These are phyloP conservation scores for Coffea canephora DNA, from an alignment of 257 asterid species.

Conservation along the genomic window DNA sequence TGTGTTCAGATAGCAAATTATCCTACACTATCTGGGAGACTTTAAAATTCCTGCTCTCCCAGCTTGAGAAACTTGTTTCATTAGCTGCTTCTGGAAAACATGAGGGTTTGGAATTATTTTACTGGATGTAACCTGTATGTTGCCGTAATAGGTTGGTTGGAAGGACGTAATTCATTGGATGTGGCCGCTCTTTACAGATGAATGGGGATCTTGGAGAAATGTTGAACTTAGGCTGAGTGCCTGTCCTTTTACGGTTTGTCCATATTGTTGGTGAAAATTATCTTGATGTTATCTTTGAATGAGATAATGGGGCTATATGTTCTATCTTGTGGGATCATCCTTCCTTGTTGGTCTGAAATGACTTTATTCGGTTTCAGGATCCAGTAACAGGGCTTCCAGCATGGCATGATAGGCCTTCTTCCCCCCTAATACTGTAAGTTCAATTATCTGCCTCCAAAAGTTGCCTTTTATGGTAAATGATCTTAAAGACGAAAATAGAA, in stretches of 20 bases:
- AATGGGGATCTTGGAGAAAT: slow-evolving; percentile 95
- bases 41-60: neutral
- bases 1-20: neutral
- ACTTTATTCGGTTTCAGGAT: slow-evolving; percentile 61
- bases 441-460: slow-evolving; percentile 17
- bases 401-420: slow-evolving; percentile 80
- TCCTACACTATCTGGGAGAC: neutral
- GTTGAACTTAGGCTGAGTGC: slow-evolving; percentile 70
- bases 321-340: slow-evolving; percentile 15
- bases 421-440: slow-evolving; percentile 83
- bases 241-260: slow-evolving; percentile 82
- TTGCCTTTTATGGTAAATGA: slow-evolving; percentile 3
- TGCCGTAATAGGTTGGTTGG: slow-evolving; percentile 70
- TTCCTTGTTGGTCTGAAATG: slow-evolving; percentile 16
- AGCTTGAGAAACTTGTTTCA: neutral
- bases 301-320: slow-evolving; percentile 14
- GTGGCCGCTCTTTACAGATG: slow-evolving; percentile 96
- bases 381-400: slow-evolving; percentile 91
- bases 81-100: slow-evolving; percentile 10
- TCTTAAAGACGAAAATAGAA: slow-evolving; percentile 2
- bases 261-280: slow-evolving; percentile 20
- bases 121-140: slow-evolving; percentile 2
- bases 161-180: slow-evolving; percentile 91
- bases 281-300: slow-evolving; percentile 17
- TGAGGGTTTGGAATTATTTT: neutral